Evolutionary conservation across 768 basidiomycete species (phyloP).

Genomic region (Trichaptum fuscoviolaceum): DNA sequence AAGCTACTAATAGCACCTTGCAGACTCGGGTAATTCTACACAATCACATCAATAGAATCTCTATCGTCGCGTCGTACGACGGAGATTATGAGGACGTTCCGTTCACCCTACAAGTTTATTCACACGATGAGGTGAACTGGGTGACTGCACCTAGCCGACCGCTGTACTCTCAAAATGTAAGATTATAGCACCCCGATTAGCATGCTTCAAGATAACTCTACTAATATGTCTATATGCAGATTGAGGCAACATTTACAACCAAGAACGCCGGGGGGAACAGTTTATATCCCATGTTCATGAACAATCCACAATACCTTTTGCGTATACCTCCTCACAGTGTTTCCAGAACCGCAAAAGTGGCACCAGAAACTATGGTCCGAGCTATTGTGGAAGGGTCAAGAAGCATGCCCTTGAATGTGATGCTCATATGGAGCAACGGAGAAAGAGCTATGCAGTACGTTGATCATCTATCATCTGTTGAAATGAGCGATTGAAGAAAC

Average conservation of each 20-base stretch:
- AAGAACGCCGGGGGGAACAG: slow-evolving; percentile 84
- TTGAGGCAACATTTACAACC: slow-evolving; percentile 55
- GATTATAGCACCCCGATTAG: background rate
- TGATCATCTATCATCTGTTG: background rate
- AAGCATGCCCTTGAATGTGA: slow-evolving; percentile 69
- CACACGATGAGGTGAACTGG: slow-evolving; percentile 29
- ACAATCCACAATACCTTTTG: slow-evolving; percentile 85
- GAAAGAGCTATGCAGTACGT: slow-evolving; percentile 71
- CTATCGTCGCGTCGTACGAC: slow-evolving; percentile 65
- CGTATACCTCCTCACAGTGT: slow-evolving; percentile 38
- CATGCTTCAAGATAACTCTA: background rate
- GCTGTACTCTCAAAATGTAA: slow-evolving; percentile 22
- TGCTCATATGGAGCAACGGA: slow-evolving; percentile 70
- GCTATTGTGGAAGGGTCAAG: slow-evolving; percentile 44
- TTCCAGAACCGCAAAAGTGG: slow-evolving; percentile 2
- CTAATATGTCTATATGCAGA: slow-evolving; percentile 30
- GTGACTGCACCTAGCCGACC: slow-evolving; percentile 14
- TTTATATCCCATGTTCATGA: slow-evolving; percentile 74
- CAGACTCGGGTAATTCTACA: slow-evolving; percentile 23
- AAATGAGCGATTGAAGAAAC: background rate
- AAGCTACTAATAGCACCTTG: background rate
- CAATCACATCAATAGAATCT: slow-evolving; percentile 25
- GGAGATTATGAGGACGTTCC: slow-evolving; percentile 54
- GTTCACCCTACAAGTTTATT: slow-evolving; percentile 64
- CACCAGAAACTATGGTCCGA: background rate